Evolutionary conservation across 768 basidiomycete species (phyloP).

Genomic region (Boletus rufocinnamomeus): DNA sequence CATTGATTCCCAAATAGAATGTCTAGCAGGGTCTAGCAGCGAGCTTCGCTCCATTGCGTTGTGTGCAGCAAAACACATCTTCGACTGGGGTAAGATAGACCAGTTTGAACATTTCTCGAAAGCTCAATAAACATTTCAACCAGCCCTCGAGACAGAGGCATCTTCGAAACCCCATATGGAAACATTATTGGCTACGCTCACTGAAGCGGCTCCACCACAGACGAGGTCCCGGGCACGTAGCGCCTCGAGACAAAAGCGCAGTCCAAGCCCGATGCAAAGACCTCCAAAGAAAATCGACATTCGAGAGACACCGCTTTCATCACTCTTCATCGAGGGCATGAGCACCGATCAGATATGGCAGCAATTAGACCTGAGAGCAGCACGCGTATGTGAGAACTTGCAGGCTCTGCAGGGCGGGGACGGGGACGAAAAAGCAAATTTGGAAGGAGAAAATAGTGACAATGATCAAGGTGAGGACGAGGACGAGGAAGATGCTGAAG

Average conservation of each 20-base stretch:
- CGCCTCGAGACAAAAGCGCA: conserved; percentile 40
- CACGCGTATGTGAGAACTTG: conserved; percentile 68
- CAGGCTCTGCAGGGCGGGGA: conserved; percentile 61
- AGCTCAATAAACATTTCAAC: background rate
- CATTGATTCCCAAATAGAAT: conserved; percentile 55
- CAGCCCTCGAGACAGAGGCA: conserved; percentile 70
- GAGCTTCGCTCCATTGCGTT: conserved; percentile 61
- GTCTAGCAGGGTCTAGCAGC: conserved; percentile 53
- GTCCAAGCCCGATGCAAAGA: conserved; percentile 41
- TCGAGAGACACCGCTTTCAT: conserved; percentile 69
- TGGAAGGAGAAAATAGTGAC: conserved; percentile 16
- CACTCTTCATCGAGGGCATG: conserved; percentile 77
- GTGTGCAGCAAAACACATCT: conserved; percentile 69
- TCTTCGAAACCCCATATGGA: conserved; percentile 64
- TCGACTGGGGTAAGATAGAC: conserved; percentile 64
- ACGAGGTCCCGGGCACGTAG: conserved; percentile 67
- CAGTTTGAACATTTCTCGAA: conserved; percentile 6
- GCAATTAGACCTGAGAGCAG: conserved; percentile 82
- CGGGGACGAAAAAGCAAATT: conserved; percentile 27
- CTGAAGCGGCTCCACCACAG: conserved; percentile 67
- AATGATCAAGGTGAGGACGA: conserved; percentile 32
- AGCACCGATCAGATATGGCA: conserved; percentile 90
- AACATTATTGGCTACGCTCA: conserved; percentile 66
- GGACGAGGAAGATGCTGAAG: conserved; percentile 37
- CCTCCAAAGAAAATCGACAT: conserved; percentile 38